Conservation (phyloP, 352 stramenopile species). For the Globisporangium okanoganense region DNA sequence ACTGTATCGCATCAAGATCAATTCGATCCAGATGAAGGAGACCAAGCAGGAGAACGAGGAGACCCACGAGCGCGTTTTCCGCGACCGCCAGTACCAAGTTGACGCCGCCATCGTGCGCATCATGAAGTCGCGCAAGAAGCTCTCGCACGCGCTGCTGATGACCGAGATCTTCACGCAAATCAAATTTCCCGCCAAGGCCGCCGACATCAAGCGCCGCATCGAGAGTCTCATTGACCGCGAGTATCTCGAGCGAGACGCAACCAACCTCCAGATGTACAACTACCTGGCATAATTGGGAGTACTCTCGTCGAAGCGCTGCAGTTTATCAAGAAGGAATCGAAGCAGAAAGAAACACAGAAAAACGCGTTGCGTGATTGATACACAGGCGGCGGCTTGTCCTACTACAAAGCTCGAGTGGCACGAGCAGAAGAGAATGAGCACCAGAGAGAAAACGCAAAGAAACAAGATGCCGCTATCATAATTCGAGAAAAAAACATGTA, state of each 20-base stretch:
- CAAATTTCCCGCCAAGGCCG: slow-evolving; percentile 77
- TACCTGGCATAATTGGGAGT: slow-evolving; percentile 61
- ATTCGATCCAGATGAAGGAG: slow-evolving; percentile 94
- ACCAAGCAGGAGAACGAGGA: slow-evolving; percentile 92
- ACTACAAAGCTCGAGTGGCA: not conserved
- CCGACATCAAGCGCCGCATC: slow-evolving; percentile 87
- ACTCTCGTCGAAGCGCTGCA: not conserved
- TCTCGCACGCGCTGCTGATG: slow-evolving; percentile 95
- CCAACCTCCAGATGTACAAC: slow-evolving; percentile 83
- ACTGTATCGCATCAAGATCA: slow-evolving; percentile 92
- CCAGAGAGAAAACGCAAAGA: not conserved
- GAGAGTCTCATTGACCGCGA: slow-evolving; percentile 89
- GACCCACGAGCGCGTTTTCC: slow-evolving; percentile 92
- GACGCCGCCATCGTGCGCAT: slow-evolving; percentile 97
- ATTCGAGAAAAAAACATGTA: not conserved
- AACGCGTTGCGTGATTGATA: not conserved
- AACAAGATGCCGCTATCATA: not conserved
- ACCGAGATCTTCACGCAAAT: slow-evolving; percentile 96
- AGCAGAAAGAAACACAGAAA: not conserved
- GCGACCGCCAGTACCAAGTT: slow-evolving; percentile 92
- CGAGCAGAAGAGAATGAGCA: not conserved
- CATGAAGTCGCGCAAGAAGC: slow-evolving; percentile 98
- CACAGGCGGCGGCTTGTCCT: not conserved
- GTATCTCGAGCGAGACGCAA: slow-evolving; percentile 83
- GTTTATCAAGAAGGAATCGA: not conserved